Evolutionary conservation across 192 early-diverging fungal genomes (phyloP).

Genomic region (Coemansia sp.): DNA sequence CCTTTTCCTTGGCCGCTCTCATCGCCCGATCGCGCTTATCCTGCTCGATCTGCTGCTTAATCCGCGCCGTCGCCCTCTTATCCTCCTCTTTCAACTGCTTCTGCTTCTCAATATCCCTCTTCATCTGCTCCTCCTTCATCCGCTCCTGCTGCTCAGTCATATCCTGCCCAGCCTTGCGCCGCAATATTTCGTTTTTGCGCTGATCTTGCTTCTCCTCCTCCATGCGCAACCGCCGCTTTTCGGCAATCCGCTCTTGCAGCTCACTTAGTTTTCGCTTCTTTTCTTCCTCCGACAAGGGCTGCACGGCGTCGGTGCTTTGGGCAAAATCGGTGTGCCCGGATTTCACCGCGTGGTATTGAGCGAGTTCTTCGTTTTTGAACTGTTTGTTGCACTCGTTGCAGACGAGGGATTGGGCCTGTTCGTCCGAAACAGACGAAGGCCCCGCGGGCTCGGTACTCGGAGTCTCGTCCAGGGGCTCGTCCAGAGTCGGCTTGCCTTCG

Average conservation of each 20-base stretch:
- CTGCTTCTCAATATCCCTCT: constrained; percentile 59
- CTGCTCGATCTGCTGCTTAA: constrained; percentile 66
- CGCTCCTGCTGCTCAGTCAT: constrained; percentile 58
- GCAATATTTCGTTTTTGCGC: constrained; percentile 58
- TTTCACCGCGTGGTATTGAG: constrained; percentile 67
- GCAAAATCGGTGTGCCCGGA: constrained; percentile 66
- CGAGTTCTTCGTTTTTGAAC: constrained; percentile 57
- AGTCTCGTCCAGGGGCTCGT: constrained; percentile 8
- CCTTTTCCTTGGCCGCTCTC: constrained; percentile 45
- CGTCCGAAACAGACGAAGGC: not conserved
- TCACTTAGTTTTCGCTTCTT: constrained; percentile 65
- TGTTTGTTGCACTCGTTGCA: constrained; percentile 72
- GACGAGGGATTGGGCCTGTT: constrained; percentile 40
- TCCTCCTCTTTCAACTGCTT: constrained; percentile 69
- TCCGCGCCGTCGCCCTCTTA: constrained; percentile 56
- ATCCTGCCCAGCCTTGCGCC: constrained; percentile 64
- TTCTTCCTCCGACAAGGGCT: constrained; percentile 73
- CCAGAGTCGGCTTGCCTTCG: constrained; percentile 25
- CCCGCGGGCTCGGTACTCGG: not conserved
- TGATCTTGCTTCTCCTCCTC: constrained; percentile 59
- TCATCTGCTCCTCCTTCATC: constrained; percentile 58
- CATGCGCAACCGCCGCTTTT: constrained; percentile 58
- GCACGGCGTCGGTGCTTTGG: constrained; percentile 64
- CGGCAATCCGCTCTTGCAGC: constrained; percentile 58
- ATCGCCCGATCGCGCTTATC: constrained; percentile 65